phyloP scores from a whole-genome alignment of 495 filamentous ascomycete genomes.

The Talaromyces liani region DNA sequence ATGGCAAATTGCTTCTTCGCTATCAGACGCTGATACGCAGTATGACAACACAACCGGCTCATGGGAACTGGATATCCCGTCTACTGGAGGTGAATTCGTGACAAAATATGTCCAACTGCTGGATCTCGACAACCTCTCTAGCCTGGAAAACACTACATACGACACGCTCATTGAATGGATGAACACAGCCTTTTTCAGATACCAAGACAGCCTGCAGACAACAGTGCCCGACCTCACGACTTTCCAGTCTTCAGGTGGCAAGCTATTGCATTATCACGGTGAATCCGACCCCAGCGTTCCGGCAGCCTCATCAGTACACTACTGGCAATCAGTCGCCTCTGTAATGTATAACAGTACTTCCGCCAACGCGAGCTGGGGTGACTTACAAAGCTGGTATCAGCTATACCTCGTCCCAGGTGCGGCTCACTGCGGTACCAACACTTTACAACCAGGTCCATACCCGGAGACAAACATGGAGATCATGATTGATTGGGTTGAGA shows the following conservation, averaged over 20 bases:
- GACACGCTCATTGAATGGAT: slow-evolving; percentile 45
- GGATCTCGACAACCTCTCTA: slow-evolving; percentile 12
- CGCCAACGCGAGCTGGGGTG: not conserved
- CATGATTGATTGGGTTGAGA: not conserved
- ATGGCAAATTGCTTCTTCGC: slow-evolving; percentile 28
- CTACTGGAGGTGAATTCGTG: no score
- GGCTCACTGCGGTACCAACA: not conserved
- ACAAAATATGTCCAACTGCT: no score
- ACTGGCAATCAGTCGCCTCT: not conserved
- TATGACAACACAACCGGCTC: no score
- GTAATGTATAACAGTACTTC: not conserved
- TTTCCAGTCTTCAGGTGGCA: no score
- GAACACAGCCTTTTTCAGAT: slow-evolving; percentile 3
- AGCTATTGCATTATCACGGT: no score
- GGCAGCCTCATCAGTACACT: not conserved
- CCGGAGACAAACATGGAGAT: not conserved
- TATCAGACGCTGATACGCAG: slow-evolving; percentile 22
- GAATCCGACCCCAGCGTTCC: no score
- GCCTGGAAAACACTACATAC: slow-evolving; percentile 38
- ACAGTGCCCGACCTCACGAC: not conserved
- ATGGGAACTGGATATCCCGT: no score
- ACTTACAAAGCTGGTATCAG: not conserved
- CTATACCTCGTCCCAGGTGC: not conserved
- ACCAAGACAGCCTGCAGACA: slow-evolving; percentile 21
- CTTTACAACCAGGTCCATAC: not conserved